phyloP scores from a whole-genome alignment of 441 rosid species.

The Adansonia gregorii region DNA sequence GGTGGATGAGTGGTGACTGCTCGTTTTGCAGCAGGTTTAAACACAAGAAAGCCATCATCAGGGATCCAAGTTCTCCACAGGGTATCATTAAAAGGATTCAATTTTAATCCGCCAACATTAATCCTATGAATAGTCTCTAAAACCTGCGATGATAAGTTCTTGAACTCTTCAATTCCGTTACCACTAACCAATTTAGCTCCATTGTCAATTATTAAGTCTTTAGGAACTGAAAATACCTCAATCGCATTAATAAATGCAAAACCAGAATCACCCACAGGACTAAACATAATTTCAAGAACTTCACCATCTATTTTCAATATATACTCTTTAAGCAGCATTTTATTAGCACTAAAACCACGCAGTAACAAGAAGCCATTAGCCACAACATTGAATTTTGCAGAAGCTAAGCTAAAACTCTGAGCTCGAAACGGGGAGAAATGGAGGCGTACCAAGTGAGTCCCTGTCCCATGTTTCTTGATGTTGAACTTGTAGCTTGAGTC shows the following conservation, averaged over 20 bases:
- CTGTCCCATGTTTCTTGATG: conserved; percentile 57
- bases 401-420: conserved; percentile 46
- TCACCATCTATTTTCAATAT: conserved; percentile 44
- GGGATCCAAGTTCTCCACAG: conserved; percentile 93
- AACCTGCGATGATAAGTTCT: conserved; percentile 56
- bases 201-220: conserved; percentile 57
- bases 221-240: conserved; percentile 79
- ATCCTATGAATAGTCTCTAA: conserved; percentile 70
- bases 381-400: conserved; percentile 60
- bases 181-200: conserved; percentile 59
- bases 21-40: conserved; percentile 70
- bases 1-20: conserved; percentile 50
- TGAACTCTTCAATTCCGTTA: conserved; percentile 48
- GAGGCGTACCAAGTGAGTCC: conserved; percentile 80
- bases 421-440: conserved; percentile 83
- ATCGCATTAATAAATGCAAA: conserved; percentile 75
- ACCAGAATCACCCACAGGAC: conserved; percentile 47
- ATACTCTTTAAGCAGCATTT: conserved; percentile 59
- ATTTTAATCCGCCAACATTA: conserved; percentile 76
- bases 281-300: conserved; percentile 51
- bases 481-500: conserved; percentile 57
- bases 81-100: conserved; percentile 87
- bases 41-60: conserved; percentile 69
- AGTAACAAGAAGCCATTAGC: conserved; percentile 54
- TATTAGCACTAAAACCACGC: conserved; percentile 45